phyloP scores from a whole-genome alignment of 1,139 yeast genomes.

The Diutina rugosa region DNA sequence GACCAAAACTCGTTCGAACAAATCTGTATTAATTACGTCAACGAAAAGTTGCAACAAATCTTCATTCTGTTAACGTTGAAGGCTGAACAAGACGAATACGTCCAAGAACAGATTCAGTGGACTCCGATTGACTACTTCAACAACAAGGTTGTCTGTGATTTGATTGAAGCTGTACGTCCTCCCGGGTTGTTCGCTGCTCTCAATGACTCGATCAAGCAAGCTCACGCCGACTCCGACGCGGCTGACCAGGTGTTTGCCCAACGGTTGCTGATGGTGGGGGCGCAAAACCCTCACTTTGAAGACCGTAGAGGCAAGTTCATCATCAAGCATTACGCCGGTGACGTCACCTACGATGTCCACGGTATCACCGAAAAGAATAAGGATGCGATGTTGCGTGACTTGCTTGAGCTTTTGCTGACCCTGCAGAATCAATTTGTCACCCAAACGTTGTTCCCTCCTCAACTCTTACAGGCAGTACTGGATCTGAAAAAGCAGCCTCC shows the following conservation, averaged over 20 bases:
- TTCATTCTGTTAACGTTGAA: conserved; percentile 90
- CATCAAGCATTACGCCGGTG: conserved; percentile 96
- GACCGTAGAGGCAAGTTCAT: conserved; percentile 79
- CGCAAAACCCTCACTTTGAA: conserved; percentile 79
- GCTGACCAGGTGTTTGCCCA: conserved; percentile 96
- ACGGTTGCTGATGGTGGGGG: conserved; percentile 70
- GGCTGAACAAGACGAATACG: conserved; percentile 96
- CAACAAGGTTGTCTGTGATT: conserved; percentile 92
- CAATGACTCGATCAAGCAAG: conserved; percentile 95
- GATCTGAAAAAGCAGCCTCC: conserved; percentile 81
- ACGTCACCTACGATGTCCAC: conserved; percentile 81
- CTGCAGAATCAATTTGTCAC: conserved; percentile 57
- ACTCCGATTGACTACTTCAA: conserved; percentile 95
- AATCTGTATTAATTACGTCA: conserved; percentile 91
- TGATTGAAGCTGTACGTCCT: conserved; percentile 88
- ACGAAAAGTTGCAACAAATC: conserved; percentile 93
- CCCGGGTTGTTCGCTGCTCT: conserved; percentile 96
- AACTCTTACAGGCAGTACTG: conserved; percentile 40
- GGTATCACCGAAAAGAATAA: conserved; percentile 97
- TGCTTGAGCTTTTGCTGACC: conserved; percentile 64
- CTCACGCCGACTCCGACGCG: conserved; percentile 94
- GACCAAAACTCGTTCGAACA: conserved; percentile 96
- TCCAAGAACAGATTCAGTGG: conserved; percentile 93
- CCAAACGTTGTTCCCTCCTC: conserved; percentile 62
- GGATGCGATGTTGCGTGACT: conserved; percentile 84